phyloP scores from a whole-genome alignment of 495 filamentous ascomycete genomes.

The Lasiosphaeriaceae sp. region DNA sequence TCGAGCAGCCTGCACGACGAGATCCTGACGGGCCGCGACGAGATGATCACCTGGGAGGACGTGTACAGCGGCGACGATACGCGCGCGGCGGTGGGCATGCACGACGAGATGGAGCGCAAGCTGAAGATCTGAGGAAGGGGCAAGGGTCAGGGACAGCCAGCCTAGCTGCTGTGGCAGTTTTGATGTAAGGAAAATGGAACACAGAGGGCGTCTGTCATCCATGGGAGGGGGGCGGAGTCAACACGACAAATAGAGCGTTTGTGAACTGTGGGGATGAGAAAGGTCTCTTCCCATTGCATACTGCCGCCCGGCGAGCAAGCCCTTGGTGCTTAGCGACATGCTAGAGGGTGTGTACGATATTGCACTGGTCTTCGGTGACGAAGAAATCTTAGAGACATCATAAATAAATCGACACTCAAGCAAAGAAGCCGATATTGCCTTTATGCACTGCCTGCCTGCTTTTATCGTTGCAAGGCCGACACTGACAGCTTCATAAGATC shows the following conservation, averaged over 20 bases:
- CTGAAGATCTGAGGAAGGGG: constrained; percentile 45
- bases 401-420: background rate
- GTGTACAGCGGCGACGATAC: constrained; percentile 72
- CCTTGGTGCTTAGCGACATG: background rate
- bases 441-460: too few relatives aligned
- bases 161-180: too few relatives aligned
- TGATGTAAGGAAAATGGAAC: too few relatives aligned
- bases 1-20: constrained; percentile 71
- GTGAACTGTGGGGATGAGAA: too few relatives aligned
- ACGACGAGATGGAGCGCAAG: constrained; percentile 91
- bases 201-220: too few relatives aligned
- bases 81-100: constrained; percentile 65
- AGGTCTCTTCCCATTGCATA: too few relatives aligned
- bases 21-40: constrained; percentile 75
- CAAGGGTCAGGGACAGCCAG: too few relatives aligned
- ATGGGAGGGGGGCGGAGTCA: too few relatives aligned
- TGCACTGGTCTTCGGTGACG: background rate
- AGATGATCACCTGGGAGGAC: constrained; percentile 83
- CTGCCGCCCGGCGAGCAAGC: background rate
- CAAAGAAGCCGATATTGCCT: too few relatives aligned
- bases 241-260: too few relatives aligned
- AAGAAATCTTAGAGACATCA: background rate
- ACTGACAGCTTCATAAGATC: too few relatives aligned
- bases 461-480: too few relatives aligned
- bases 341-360: background rate